phyloP scores from a whole-genome alignment of 140 eudicot genomes.

The Stevia rebaudiana region DNA sequence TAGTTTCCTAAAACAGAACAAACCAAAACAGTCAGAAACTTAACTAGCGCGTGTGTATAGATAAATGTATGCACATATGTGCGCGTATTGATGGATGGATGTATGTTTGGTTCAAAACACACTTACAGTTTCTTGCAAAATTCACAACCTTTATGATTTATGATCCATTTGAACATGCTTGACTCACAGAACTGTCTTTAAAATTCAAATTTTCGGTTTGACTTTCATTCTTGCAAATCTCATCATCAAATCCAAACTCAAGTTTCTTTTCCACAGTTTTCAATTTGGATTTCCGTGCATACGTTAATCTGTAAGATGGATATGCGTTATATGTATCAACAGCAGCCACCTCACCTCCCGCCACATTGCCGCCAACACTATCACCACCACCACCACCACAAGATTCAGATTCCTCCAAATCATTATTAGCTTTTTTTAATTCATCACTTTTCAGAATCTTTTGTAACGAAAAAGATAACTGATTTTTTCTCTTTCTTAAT shows the following conservation, averaged over 20 bases:
- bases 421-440: constrained; percentile 12
- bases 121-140: constrained; percentile 33
- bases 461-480: constrained; percentile 11
- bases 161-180: constrained; percentile 41
- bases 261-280: constrained; percentile 83
- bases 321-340: constrained; percentile 51
- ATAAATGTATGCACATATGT: not conserved
- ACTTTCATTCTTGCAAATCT: constrained; percentile 19
- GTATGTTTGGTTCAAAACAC: constrained; percentile 3
- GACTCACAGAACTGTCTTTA: constrained; percentile 30
- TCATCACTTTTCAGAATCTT: constrained; percentile 36
- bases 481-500: constrained; percentile 59
- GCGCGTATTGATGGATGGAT: not conserved
- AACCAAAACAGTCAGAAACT: constrained; percentile 12
- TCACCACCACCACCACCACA: constrained; percentile 25
- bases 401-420: constrained; percentile 32
- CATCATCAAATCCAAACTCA: constrained; percentile 51
- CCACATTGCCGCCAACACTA: constrained; percentile 9
- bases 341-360: constrained; percentile 12
- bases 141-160: constrained; percentile 41
- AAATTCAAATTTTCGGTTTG: constrained; percentile 29
- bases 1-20: constrained; percentile 16
- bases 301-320: constrained; percentile 68
- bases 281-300: constrained; percentile 47
- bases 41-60: not conserved